Percentiles rank a stretch among this genome's conserved stretches.
phyloP scores from a whole-genome alignment of 331 rosid species.

The Dryas integrifolia region DNA sequence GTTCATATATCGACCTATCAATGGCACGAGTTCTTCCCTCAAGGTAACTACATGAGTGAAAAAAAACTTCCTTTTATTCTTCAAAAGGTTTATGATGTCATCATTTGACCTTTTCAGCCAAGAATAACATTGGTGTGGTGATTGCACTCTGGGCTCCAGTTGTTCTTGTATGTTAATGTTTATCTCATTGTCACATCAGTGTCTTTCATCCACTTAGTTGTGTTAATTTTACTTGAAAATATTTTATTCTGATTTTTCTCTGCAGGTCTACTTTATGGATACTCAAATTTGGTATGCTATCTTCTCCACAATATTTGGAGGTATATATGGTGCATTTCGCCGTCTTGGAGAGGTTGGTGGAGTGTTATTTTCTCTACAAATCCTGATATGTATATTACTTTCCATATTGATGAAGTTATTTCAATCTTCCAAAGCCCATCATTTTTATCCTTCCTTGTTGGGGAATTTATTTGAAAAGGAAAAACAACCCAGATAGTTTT shows the following conservation, averaged over 20 bases:
- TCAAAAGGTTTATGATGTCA: slow-evolving; percentile 26
- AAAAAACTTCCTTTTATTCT: slow-evolving; percentile 16
- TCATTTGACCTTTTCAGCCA: slow-evolving; percentile 59
- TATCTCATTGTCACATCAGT: slow-evolving; percentile 12
- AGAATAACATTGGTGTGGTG: slow-evolving; percentile 81
- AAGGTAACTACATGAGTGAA: slow-evolving; percentile 47
- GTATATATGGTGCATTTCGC: slow-evolving; percentile 91
- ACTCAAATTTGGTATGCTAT: slow-evolving; percentile 99
- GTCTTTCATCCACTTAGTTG: slow-evolving; percentile 17
- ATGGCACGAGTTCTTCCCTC: slow-evolving; percentile 99
- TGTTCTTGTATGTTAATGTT: slow-evolving; percentile 65
- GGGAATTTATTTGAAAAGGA: background rate
- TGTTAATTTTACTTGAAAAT: slow-evolving; percentile 17
- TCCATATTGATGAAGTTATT: background rate
- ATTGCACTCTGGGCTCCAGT: slow-evolving; percentile 86
- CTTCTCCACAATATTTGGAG: slow-evolving; percentile 82
- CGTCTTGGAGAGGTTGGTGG: slow-evolving; percentile 93
- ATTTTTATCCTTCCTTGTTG: background rate
- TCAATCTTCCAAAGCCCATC: background rate
- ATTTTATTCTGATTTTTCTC: background rate
- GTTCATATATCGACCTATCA: slow-evolving; percentile 39
- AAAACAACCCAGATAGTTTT: background rate
- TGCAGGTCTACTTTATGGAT: slow-evolving; percentile 97
- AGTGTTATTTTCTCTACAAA: background rate
- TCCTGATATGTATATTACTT: background rate